A percentile compares a stretch with the other conserved stretches of the same genome.
These are phyloP conservation scores for Pyrenula aspistea DNA, from an alignment of 495 filamentous ascomycete species.

Conservation along the genomic window DNA sequence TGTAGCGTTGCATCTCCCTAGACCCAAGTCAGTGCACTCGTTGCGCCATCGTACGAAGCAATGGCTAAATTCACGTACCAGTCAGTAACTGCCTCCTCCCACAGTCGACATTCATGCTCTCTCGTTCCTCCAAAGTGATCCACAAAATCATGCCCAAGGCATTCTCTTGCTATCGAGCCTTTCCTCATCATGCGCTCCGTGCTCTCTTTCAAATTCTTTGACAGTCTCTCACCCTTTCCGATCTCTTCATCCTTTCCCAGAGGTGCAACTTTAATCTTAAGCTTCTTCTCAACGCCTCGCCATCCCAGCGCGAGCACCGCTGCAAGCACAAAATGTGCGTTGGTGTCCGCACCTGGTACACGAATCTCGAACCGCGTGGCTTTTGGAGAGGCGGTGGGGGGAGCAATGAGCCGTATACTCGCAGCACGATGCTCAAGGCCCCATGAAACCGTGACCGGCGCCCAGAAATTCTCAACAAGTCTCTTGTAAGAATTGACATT, in stretches of 20 bases:
- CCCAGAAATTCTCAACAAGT: conserved; percentile 98
- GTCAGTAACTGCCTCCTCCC: conserved; percentile 93
- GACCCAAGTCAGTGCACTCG: conserved; percentile 7
- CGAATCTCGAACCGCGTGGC: conserved; percentile 88
- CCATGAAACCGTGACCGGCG: conserved; percentile 94
- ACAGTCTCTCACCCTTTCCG: conserved; percentile 46
- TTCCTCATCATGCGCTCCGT: conserved; percentile 58
- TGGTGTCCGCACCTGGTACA: conserved; percentile 82
- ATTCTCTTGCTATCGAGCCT: conserved; percentile 77
- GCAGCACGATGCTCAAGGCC: conserved; percentile 90
- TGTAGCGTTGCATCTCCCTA: conserved; percentile 40
- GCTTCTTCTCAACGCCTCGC: conserved; percentile 80
- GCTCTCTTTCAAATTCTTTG: conserved; percentile 63
- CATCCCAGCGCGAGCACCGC: conserved; percentile 78
- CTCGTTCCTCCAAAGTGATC: conserved; percentile 90
- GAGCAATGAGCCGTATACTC: conserved; percentile 77
- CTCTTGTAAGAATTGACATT: conserved; percentile 97
- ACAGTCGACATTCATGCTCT: conserved; percentile 79
- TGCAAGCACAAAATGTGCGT: conserved; percentile 77
- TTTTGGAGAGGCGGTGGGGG: conserved; percentile 68
- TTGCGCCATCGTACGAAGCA: background rate
- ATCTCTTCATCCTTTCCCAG: conserved; percentile 74
- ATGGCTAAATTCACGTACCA: conserved; percentile 47
- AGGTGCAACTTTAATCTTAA: conserved; percentile 71
- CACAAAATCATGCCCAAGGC: conserved; percentile 90